Conservation (phyloP, 78 protist species). For the Dictyostelium discoideum region dicty_2.7 NC_007090.3:4558501-4559000, state of each 20-base stretch:
- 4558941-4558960: background rate
- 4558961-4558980: background rate
- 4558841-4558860: background rate
- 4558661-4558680: background rate
- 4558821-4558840: slow-evolving; percentile 8
- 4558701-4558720: background rate
- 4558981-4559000: background rate
- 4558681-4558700: background rate
- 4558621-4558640: slow-evolving; percentile 2
- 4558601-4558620: background rate
- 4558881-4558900: background rate
- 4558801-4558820: background rate
- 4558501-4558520: background rate
- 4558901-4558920: slow-evolving; percentile 6
- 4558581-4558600: background rate
- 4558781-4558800: background rate
- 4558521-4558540: background rate
- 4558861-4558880: background rate
- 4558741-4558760: background rate
- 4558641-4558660: background rate
- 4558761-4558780: background rate
- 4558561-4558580: slow-evolving; percentile 23
- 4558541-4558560: slow-evolving; percentile 9
- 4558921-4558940: background rate
- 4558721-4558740: background rate